Evolutionary conservation across 495 filamentous ascomycete species (phyloP).

Genomic region (Apodospora peruviana): DNA sequence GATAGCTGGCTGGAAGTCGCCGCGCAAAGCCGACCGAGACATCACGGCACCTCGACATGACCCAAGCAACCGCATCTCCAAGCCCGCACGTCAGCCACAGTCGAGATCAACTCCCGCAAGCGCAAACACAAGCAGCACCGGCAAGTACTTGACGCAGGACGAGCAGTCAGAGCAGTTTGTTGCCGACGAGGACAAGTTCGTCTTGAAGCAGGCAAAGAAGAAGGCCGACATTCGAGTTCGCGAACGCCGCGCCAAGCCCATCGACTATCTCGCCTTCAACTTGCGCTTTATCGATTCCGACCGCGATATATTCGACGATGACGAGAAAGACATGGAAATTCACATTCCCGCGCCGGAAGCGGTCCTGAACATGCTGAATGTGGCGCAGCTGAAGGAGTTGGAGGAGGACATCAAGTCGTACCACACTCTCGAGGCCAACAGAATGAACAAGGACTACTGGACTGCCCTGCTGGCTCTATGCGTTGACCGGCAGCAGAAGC

Average conservation of each 20-base stretch:
- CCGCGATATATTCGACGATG: conserved; percentile 72
- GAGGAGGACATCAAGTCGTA: conserved; percentile 86
- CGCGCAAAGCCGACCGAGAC: conserved; percentile 27
- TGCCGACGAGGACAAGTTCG: conserved; percentile 91
- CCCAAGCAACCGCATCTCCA: conserved; percentile 39
- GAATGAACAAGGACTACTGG: conserved; percentile 83
- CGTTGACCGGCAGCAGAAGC: conserved; percentile 64
- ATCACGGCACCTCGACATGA: conserved; percentile 41
- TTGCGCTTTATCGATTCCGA: conserved; percentile 83
- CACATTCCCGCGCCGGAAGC: conserved; percentile 77
- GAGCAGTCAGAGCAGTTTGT: conserved; percentile 81
- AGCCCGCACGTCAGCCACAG: conserved; percentile 29
- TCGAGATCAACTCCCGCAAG: conserved; percentile 8
- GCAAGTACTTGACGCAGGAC: conserved; percentile 48
- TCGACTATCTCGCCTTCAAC: conserved; percentile 93
- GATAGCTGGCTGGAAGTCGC: conserved; percentile 39
- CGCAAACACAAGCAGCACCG: conserved; percentile 13
- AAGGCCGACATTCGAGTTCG: conserved; percentile 96
- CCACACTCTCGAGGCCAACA: conserved; percentile 69
- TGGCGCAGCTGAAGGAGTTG: conserved; percentile 67
- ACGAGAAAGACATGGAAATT: conserved; percentile 64
- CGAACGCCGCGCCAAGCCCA: conserved; percentile 83
- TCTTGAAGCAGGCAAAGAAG: conserved; percentile 95
- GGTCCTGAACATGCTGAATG: conserved; percentile 69
- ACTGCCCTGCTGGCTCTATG: conserved; percentile 83